Evolutionary conservation across 2,329 filamentous ascomycete genomes (phyloP), one percentile per base, ranked within the genome.

Genomic region (Cryphonectria naterciae): DNA sequence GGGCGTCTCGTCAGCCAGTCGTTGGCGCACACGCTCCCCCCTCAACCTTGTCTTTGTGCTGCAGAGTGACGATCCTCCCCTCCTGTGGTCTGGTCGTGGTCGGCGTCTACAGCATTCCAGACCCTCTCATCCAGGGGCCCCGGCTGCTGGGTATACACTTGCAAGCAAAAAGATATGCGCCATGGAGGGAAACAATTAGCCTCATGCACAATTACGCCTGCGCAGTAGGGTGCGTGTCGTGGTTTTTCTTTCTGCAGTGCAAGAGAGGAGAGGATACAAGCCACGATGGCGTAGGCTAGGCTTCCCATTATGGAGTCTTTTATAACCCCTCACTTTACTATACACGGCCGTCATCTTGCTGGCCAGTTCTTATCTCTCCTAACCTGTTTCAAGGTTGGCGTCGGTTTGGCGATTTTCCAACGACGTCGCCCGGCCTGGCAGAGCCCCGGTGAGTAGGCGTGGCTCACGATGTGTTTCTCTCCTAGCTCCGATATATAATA

Each of bases 351-450:
- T 72, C 67, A 68, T 67, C 54, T 56, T 67, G 49, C 63, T 62
- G 62, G 67, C 41, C 54, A 39, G 41, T 60, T 22, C 58, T 58
- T 28, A 49, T 61, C 41, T 67, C 68, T 52, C 46, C 67, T 67
- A 71, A 54, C 28, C 67, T 69, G 62, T 62, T 71, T 69, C 62
- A 46, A 65, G 64, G 35, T 17, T 70, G 69, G 65, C 60, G 63
- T 62, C 65, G 60, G 65, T 61, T 25, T 49, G 46, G 35, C 46
- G 43, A 28, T 46, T n/a, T 25, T 41, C 52, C 37, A 56, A 56
- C 63, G 17, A 13, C 25, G 41, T 39, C 63, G 63, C 56, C 69
- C 62, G 41, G 35, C 49, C 19, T 58, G 65, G 52, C 39, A 39
- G 32, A 49, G 17, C 22, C 19, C 46, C 46, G 46, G 13, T 25